Evolutionary conservation across 345 rosid species (phyloP), one percentile per base, ranked within the genome.

Genomic region (Eucalyptus victrix): DNA sequence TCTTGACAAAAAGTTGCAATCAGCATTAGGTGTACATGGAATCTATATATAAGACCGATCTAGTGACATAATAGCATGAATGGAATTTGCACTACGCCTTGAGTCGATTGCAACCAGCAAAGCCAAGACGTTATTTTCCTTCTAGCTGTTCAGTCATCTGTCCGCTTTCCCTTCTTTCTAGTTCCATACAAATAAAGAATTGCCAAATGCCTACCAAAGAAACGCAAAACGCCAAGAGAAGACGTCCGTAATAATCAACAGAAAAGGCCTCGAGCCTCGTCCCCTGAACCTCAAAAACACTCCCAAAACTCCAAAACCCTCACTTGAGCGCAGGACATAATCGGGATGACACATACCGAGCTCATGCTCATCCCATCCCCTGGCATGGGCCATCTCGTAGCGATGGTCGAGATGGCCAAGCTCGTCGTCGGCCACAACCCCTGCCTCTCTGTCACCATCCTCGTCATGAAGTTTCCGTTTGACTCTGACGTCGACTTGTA

Each of bases 381-480:
- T 2, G 95, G 89, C 19, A 90, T 87, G 3, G 3, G 96, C 91
- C 96, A 95, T 86, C 88, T 95, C 34, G 89, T 89, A 6, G 89
- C 96, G 28, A 21, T 86, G n/a, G 90, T 92, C 34, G 94, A 95
- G 91, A 58, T 92, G 1, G 96, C 96, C 17, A 93, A 92, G 92
- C 92, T 90, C 34, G 91, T 94, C 30, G 89, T 93, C 30, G 89
- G 91, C 62, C 93, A 89, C 12, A 90, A 94, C 56, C 88, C 91
- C 58, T 86, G 91, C 30, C 90, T 95, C 90, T 95, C 93, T 23
- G 42, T 93, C 90, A 93, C 95, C 30, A 34, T 95, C 87, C 30
- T 95, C 83, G 88, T 93, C 90, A 88, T 94, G 76, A 88, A 83
- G 9, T 40, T 62, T 12, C 90, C 89, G 2, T 23, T 9, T 18